Base-by-base conservation (phyloP, 371 early-diverging fungal species). In the Coemansia sp. region DNA sequence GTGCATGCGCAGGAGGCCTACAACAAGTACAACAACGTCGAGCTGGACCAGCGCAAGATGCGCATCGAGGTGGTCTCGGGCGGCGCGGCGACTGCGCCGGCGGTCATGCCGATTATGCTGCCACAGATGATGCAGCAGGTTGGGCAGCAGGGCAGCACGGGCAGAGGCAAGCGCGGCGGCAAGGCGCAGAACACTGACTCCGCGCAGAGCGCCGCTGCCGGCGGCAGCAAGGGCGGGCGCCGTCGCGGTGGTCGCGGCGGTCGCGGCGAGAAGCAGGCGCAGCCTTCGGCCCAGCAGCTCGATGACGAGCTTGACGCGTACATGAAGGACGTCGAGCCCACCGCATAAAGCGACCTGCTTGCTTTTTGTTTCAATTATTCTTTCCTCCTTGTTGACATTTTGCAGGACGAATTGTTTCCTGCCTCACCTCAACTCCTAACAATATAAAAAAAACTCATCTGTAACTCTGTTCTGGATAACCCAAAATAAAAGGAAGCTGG, bases 221-320 rank as follows among this genome's bases (percentile, higher is more conserved):
- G 48, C 26, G 51, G 56, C 36, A 51, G 45, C 45, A 43, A 16
- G n/a, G 47, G 16, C 8, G 16, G 20, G 47, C 10, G 66, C 35
- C 63, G 74, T 36, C 72, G 72, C 47, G 69, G 71, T 20, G 66
- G 77, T 16, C 62, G 75, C 55, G 40, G 70, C 50, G 20, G 33
- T 39, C 41, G 66, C 39, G 59, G 79, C 48, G 70, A 78, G 51
- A 69, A 77, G 59, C 72, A 70, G 26, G 41, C 52, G 65, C 65
- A 66, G 40, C 64, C 79, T 39, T 68, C 87, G 52, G 80, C 80
- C 41, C 87, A 85, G 34, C 80, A 86, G 50, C 79, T 90, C 38
- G 90, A 89, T 63, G 88, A 87, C 7, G 91, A 90, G 57, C 85
- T 90, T 80, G 88, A 85, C 66, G 80, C 81, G 51, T 90, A 89